These are phyloP conservation scores for Phytopythium sindhum DNA, from an alignment of 352 stramenopile genomes.

Conservation along the genomic window DNA sequence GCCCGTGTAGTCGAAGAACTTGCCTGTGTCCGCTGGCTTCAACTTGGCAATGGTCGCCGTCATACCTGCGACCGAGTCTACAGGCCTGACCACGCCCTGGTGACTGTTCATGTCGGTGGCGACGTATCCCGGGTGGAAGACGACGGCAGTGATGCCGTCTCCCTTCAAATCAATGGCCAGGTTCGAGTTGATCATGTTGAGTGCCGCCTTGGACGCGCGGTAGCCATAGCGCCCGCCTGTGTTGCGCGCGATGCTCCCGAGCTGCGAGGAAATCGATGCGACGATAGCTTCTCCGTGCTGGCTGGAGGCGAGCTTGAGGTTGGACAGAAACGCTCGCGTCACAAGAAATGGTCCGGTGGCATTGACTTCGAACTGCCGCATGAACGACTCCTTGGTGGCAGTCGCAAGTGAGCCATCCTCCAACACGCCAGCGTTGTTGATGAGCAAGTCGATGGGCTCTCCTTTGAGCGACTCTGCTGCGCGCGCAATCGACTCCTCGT, in stretches of 20 bases:
- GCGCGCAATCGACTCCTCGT: constrained; percentile 22
- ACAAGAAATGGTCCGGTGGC: constrained; percentile 46
- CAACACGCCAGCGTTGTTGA: constrained; percentile 57
- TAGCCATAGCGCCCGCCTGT: constrained; percentile 50
- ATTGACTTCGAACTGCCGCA: constrained; percentile 60
- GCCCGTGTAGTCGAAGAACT: constrained; percentile 33
- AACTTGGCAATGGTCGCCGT: constrained; percentile 20
- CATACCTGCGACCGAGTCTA: constrained; percentile 26
- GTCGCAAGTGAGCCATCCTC: constrained; percentile 18
- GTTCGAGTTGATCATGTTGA: constrained; percentile 50
- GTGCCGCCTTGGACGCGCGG: no score
- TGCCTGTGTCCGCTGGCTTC: constrained; percentile 28
- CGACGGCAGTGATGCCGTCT: constrained; percentile 29
- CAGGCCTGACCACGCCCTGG: constrained; percentile 10
- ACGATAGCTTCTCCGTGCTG: constrained; percentile 34
- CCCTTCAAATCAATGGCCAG: constrained; percentile 33
- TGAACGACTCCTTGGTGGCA: constrained; percentile 34
- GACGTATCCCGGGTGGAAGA: constrained; percentile 47
- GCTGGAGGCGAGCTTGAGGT: constrained; percentile 31
- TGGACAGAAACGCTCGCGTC: constrained; percentile 36
- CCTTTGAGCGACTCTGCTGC: constrained; percentile 32
- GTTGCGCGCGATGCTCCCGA: constrained; percentile 47
- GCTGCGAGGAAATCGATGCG: constrained; percentile 35
- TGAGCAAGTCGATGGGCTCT: constrained; percentile 46
- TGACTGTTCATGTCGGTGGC: constrained; percentile 29